These are phyloP conservation scores for Fusarium ambrosium DNA, from an alignment of 2,329 filamentous ascomycete genomes.

Conservation along the genomic window DNA sequence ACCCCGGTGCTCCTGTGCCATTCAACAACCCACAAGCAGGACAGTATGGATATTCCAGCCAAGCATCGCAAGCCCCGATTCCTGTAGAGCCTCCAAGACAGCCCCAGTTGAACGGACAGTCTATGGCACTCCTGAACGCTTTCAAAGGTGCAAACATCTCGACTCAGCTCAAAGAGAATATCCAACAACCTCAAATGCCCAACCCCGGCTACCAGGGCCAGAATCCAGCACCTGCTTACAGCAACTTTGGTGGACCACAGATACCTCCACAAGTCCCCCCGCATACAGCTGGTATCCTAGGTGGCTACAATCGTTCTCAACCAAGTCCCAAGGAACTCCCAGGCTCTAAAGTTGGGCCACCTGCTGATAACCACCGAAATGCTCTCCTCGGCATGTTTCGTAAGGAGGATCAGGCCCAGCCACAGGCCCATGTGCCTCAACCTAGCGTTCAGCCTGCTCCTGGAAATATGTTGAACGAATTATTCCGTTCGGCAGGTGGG, in stretches of 20 bases:
- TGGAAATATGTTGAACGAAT: conserved; percentile 39
- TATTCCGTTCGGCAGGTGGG: conserved; percentile 34
- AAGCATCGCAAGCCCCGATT: conserved; percentile 32
- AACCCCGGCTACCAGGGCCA: conserved; percentile 19
- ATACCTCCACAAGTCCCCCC: conserved; percentile 12
- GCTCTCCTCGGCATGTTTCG: conserved; percentile 69
- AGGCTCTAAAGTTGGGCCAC: conserved; percentile 43
- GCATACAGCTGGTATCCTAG: conserved; percentile 16
- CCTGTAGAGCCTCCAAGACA: conserved; percentile 36
- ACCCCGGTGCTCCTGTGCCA: conserved; percentile 16
- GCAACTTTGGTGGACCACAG: conserved; percentile 24
- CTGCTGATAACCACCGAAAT: conserved; percentile 58
- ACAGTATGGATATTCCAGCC: conserved; percentile 38
- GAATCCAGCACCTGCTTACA: conserved; percentile 29
- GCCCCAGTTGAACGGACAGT: conserved; percentile 56
- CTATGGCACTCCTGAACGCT: conserved; percentile 59
- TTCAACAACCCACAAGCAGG: conserved; percentile 43
- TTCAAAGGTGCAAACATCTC: conserved; percentile 54
- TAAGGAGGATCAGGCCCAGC: conserved; percentile 46
- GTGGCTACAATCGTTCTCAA: conserved; percentile 30
- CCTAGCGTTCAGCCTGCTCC: conserved; percentile 19
- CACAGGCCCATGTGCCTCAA: conserved; percentile 21
- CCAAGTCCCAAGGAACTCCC: conserved; percentile 48
- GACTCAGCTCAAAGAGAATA: conserved; percentile 40
- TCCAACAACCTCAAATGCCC: conserved; percentile 25